Percentiles rank a stretch among this genome's conserved stretches.
Conservation (phyloP, 768 basidiomycete genomes). For the Hebeloma cylindrosporum region DNA sequence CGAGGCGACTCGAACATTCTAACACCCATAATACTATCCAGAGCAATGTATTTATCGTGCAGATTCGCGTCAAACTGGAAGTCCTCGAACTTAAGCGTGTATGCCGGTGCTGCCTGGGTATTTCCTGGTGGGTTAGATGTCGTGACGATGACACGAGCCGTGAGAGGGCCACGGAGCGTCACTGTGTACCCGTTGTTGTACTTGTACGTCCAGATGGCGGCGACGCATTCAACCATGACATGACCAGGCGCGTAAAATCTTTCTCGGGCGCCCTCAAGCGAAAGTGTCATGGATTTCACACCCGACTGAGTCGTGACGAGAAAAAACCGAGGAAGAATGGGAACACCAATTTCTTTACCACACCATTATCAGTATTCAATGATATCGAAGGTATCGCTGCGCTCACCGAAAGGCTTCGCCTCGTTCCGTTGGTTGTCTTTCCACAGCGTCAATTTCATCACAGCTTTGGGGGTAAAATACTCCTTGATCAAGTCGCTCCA, state of each 20-base stretch:
- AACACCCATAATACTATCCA: conserved; percentile 58
- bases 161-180: conserved; percentile 72
- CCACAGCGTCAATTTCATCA: conserved; percentile 85
- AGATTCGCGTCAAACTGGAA: conserved; percentile 71
- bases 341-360: conserved; percentile 69
- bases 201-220: conserved; percentile 79
- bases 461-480: conserved; percentile 69
- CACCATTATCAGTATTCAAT: background rate
- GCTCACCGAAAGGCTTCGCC: conserved; percentile 81
- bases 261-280: conserved; percentile 76
- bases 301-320: conserved; percentile 83
- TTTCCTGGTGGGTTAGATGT: conserved; percentile 24
- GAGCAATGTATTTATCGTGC: conserved; percentile 74
- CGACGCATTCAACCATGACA: conserved; percentile 66
- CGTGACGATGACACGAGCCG: conserved; percentile 56
- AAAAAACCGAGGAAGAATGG: conserved; percentile 82
- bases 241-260: conserved; percentile 46
- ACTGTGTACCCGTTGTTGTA: conserved; percentile 81
- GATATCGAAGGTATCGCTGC: background rate
- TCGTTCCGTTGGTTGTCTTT: conserved; percentile 78
- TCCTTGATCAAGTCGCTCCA: conserved; percentile 67
- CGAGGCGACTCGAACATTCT: conserved; percentile 44
- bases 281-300: conserved; percentile 80
- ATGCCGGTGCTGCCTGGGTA: conserved; percentile 21
- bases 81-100: conserved; percentile 64